Conservation (phyloP, 495 filamentous ascomycete species). For the Cairneyella variabilis region DNA sequence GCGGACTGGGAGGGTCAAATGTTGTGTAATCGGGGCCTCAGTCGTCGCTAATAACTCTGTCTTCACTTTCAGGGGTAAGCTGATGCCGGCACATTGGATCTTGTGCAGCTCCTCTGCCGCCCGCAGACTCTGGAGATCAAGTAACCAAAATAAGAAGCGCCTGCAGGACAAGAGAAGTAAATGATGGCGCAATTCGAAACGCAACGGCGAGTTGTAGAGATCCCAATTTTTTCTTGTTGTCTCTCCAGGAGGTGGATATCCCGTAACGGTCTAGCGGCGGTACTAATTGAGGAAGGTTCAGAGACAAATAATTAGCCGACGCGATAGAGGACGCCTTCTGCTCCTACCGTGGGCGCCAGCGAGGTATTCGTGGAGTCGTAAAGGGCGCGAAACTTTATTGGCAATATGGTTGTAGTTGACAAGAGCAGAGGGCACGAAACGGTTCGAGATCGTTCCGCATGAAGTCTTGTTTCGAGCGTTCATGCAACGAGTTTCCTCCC, state of each 20-base stretch:
- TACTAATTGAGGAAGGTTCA: neutral
- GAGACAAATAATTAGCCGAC: conserved; percentile 4
- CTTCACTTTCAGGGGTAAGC: conserved; percentile 22
- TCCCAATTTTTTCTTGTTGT: conserved; percentile 5
- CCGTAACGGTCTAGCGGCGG: conserved; percentile 3
- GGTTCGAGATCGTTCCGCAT: neutral
- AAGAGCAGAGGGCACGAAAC: neutral
- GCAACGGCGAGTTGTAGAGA: neutral
- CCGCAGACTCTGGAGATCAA: conserved; percentile 7
- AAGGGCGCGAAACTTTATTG: conserved; percentile 7
- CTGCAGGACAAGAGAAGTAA: neutral
- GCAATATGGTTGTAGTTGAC: neutral
- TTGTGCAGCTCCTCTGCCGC: conserved; percentile 18
- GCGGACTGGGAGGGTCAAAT: neutral
- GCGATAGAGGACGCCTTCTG: neutral
- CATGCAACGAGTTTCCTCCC: neutral
- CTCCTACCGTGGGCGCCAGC: neutral
- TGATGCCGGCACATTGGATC: conserved; percentile 23
- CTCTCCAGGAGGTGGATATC: neutral
- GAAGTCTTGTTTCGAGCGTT: neutral
- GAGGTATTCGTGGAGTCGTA: neutral
- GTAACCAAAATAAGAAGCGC: neutral
- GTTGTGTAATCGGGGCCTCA: neutral
- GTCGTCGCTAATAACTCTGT: conserved; percentile 18
- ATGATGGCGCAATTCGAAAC: neutral